Percentiles rank a stretch among this genome's conserved stretches.
phyloP scores from a whole-genome alignment of 73 alveolate species.

The Paramecium octaurelia region DNA sequence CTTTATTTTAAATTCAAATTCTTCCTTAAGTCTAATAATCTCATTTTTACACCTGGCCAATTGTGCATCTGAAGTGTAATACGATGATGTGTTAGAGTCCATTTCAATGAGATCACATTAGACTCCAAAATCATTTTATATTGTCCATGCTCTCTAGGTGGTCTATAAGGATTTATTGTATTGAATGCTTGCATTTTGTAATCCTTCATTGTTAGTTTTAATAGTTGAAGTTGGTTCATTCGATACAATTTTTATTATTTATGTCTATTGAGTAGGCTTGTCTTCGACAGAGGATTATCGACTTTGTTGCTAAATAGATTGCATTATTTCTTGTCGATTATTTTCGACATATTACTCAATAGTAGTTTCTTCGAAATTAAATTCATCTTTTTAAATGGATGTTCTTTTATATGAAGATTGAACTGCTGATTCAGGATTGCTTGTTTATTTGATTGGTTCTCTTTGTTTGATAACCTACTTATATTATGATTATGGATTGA shows the following conservation, averaged over 20 bases:
- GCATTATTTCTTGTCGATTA: neutral
- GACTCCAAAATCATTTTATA: neutral
- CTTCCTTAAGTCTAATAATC: neutral
- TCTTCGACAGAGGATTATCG: neutral
- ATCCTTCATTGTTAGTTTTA: neutral
- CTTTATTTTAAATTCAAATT: neutral
- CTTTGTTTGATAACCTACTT: neutral
- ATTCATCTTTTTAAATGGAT: neutral
- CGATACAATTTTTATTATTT: neutral
- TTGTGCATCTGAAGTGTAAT: neutral
- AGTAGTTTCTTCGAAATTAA: neutral
- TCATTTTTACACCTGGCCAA: neutral
- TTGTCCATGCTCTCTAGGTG: neutral
- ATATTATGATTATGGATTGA: neutral
- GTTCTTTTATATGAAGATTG: neutral
- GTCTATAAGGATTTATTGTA: neutral
- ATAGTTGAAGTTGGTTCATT: neutral
- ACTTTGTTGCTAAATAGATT: neutral
- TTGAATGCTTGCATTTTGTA: neutral
- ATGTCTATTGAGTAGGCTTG: neutral
- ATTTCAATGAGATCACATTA: neutral
- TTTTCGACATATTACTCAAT: neutral
- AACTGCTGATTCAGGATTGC: neutral
- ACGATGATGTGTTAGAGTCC: neutral
- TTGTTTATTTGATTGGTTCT: neutral